phyloP scores from a whole-genome alignment of 2,329 filamentous ascomycete genomes.

The Plenodomus tracheiphilus region DNA sequence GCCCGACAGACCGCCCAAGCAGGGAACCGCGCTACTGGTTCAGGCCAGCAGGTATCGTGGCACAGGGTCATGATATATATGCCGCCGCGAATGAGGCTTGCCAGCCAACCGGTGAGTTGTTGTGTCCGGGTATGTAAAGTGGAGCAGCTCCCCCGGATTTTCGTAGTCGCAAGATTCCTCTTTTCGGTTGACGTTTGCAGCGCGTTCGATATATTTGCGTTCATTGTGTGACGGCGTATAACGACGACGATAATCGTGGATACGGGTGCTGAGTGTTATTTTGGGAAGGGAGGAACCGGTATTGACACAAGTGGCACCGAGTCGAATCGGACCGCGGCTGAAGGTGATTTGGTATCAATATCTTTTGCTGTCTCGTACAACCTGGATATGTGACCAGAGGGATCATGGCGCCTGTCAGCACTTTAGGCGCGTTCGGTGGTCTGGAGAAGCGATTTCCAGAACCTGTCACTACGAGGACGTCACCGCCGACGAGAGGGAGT shows the following conservation, averaged over 20 bases:
- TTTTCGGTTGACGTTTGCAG: no score
- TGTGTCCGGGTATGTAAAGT: constrained; percentile 1
- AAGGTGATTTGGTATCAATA: neutral
- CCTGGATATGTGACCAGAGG: neutral
- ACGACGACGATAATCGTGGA: neutral
- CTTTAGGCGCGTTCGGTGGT: constrained; percentile 3
- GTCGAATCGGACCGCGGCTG: neutral
- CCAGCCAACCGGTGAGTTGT: no score
- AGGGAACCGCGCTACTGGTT: neutral
- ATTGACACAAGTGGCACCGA: neutral
- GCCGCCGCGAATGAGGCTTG: neutral
- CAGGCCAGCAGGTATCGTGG: neutral
- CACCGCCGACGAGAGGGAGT: constrained; percentile 31
- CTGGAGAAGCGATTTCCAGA: constrained; percentile 24
- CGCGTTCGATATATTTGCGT: no score
- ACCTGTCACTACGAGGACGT: constrained; percentile 26
- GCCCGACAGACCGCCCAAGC: neutral
- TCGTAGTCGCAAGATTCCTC: no score
- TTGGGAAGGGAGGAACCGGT: neutral
- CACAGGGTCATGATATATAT: neutral
- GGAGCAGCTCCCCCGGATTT: neutral
- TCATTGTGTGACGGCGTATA: no score
- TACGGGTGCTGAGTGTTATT: neutral
- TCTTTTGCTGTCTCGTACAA: neutral
- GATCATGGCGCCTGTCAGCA: constrained; percentile 30